Conservation (phyloP, 495 filamentous ascomycete genomes). For the Tuber calosporum region DNA sequence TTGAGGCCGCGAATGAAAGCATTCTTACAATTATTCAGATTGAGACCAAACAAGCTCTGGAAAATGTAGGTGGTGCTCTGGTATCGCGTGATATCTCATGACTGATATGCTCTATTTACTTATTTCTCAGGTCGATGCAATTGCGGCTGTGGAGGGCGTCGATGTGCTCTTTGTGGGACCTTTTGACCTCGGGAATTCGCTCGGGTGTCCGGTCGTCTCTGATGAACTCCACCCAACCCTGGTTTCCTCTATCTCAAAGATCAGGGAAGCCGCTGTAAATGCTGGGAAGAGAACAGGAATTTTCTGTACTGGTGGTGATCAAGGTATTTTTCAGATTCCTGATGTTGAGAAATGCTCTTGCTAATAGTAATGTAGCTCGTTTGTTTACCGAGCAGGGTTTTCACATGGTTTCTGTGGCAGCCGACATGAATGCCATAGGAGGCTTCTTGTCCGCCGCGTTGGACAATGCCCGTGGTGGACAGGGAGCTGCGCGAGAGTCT, state of each 20-base stretch:
- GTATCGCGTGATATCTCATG: neutral
- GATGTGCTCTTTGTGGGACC: slow-evolving; percentile 60
- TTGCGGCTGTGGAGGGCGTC: slow-evolving; percentile 59
- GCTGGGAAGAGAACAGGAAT: slow-evolving; percentile 73
- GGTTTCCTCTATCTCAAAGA: slow-evolving; percentile 58
- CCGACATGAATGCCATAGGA: slow-evolving; percentile 25
- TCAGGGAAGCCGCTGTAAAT: slow-evolving; percentile 55
- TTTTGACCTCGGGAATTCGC: slow-evolving; percentile 56
- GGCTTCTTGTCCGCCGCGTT: slow-evolving; percentile 21
- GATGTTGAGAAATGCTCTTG: slow-evolving; percentile 12
- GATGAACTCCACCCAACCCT: slow-evolving; percentile 59
- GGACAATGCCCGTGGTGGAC: slow-evolving; percentile 21
- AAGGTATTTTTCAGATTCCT: slow-evolving; percentile 23
- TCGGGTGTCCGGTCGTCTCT: slow-evolving; percentile 56
- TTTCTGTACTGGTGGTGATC: slow-evolving; percentile 51
- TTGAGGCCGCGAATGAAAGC: slow-evolving; percentile 64
- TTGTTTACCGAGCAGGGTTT: slow-evolving; percentile 33
- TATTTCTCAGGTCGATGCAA: slow-evolving; percentile 51
- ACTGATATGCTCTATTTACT: neutral
- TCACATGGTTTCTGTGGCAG: slow-evolving; percentile 31
- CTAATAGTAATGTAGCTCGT: slow-evolving; percentile 14
- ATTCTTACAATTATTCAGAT: slow-evolving; percentile 73
- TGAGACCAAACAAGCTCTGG: slow-evolving; percentile 67
- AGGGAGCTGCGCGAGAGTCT: slow-evolving; percentile 1
- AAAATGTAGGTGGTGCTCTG: slow-evolving; percentile 44